These are phyloP conservation scores for Colletotrichum liriopes DNA, from an alignment of 2,329 filamentous ascomycete genomes.

Conservation along the genomic window DNA sequence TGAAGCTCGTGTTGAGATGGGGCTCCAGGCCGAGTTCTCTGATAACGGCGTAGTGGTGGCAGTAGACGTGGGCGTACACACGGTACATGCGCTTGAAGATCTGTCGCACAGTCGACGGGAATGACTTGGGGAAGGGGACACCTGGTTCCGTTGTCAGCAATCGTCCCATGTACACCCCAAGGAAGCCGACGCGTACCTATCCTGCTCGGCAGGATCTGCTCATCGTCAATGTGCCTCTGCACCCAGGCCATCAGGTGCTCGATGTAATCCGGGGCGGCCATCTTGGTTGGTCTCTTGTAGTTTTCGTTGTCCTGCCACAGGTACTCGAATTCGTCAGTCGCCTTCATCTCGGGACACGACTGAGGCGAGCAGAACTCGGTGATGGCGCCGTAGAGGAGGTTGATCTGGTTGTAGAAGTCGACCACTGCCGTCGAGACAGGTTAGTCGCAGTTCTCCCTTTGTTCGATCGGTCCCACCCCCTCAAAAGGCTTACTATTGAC, in stretches of 20 bases:
- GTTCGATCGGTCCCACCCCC: neutral
- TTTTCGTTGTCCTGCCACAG: slow-evolving; percentile 97
- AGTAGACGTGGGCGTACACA: slow-evolving; percentile 99
- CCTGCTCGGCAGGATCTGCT: slow-evolving; percentile 93
- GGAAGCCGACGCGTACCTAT: slow-evolving; percentile 71
- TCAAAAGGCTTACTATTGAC: slow-evolving; percentile 85
- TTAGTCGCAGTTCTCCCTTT: slow-evolving; percentile 47
- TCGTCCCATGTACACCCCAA: too few relatives aligned
- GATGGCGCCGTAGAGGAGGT: slow-evolving; percentile 97
- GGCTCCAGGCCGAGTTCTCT: slow-evolving; percentile 95
- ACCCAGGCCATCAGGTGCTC: slow-evolving; percentile 99
- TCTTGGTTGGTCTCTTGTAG: slow-evolving; percentile 97
- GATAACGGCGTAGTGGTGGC: slow-evolving; percentile 98
- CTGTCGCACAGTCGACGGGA: slow-evolving; percentile 89
- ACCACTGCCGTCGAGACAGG: slow-evolving; percentile 76
- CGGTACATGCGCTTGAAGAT: slow-evolving; percentile 99
- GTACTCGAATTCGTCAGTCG: slow-evolving; percentile 99
- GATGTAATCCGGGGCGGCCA: slow-evolving; percentile 97
- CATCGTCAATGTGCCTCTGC: slow-evolving; percentile 95
- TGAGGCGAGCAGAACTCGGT: slow-evolving; percentile 99
- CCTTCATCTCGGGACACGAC: slow-evolving; percentile 99
- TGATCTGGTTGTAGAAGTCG: slow-evolving; percentile 99
- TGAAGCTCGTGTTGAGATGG: slow-evolving; percentile 99
- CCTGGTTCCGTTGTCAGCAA: slow-evolving; percentile 62
- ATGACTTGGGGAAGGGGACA: slow-evolving; percentile 94